These are phyloP conservation scores for Thamnidium elegans DNA, from an alignment of 192 early-diverging fungal species.

Conservation along the genomic window DNA sequence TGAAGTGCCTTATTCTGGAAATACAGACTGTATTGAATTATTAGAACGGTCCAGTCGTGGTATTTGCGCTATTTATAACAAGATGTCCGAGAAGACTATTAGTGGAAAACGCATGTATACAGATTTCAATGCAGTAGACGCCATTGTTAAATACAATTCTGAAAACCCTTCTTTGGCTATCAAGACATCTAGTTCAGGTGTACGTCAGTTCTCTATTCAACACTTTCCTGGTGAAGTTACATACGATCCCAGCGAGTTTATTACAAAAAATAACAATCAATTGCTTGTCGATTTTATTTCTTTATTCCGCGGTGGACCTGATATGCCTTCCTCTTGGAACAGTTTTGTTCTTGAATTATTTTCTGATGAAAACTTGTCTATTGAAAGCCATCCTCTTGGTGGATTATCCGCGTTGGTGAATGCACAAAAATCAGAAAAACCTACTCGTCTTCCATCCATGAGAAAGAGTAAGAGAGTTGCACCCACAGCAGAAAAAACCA, in stretches of 20 bases:
- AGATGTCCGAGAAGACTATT: conserved; percentile 32
- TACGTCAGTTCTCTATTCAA: conserved; percentile 58
- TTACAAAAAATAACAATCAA: conserved; percentile 68
- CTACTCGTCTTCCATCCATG: conserved; percentile 66
- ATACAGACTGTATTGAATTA: conserved; percentile 51
- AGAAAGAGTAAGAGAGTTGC: conserved; percentile 29
- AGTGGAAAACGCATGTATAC: conserved; percentile 37
- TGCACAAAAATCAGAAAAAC: conserved; percentile 70
- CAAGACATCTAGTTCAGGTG: conserved; percentile 29
- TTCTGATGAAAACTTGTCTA: conserved; percentile 62
- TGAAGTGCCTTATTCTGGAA: conserved; percentile 55
- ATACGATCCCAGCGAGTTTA: conserved; percentile 74
- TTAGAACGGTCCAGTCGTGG: conserved; percentile 50
- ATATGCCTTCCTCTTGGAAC: conserved; percentile 61
- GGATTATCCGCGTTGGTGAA: conserved; percentile 65
- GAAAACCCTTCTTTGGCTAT: conserved; percentile 36
- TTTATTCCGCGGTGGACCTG: conserved; percentile 62
- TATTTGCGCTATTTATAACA: conserved; percentile 41
- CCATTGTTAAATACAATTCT: conserved; percentile 26
- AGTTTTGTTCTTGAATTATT: conserved; percentile 74
- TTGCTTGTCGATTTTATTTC: conserved; percentile 79
- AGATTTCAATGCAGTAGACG: conserved; percentile 37
- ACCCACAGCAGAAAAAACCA: neutral
- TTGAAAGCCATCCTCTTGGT: conserved; percentile 64
- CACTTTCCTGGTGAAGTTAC: conserved; percentile 70